Evolutionary conservation across 495 filamentous ascomycete species (phyloP), one percentile per base, ranked within the genome.

Genomic region (Hyphodiscus hymeniophilus): DNA sequence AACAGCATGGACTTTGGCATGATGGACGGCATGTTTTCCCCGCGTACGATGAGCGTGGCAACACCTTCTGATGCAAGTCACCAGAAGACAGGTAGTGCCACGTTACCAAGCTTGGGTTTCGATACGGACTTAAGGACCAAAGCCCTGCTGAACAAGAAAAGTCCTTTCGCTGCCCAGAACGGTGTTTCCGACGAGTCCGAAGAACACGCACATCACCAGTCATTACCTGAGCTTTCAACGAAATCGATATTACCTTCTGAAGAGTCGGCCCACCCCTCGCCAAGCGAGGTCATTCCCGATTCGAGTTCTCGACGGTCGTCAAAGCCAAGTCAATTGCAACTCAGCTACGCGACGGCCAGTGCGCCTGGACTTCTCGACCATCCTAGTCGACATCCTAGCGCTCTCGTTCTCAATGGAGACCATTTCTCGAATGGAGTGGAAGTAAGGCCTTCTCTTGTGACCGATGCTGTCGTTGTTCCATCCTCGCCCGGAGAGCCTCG

Each of bases 11-110:
- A 60, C 45, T 44, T 49, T 11, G 18, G 26, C 28, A 44, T 56
- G 46, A 54, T 32, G 17, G 61, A 71, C 31, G 63, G 63, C 31
- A 57, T 63, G 13, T 61, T 66, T 10, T 69, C 70, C 18, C 59
- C 64, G 24, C 59, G 66, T 38, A 57, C 63, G 8, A 64, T 70
- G 55, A 68, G 60, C 48, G 48, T 69, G 36, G 60, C 64, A 31
- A 45, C 42, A 16, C 48, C 57, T 56, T 56, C 53, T 51, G 57
- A 49, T 51, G 39, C 7, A 50, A 60, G 32, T 50, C 57, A 38
- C 50, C 62, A 31, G 60, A 66, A 39, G 55, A 42, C 44, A 43
- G 36, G 52, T 51, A 51, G 48, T 52, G 43, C 30, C 16, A 26
- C 42, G 8, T 31, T 45, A n/a, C 30, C 49, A 5, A 43, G 20